A percentile compares a stretch with the other conserved stretches of the same genome.
Conservation (phyloP, 495 filamentous ascomycete genomes). For the Gamarada debralockiae region DNA sequence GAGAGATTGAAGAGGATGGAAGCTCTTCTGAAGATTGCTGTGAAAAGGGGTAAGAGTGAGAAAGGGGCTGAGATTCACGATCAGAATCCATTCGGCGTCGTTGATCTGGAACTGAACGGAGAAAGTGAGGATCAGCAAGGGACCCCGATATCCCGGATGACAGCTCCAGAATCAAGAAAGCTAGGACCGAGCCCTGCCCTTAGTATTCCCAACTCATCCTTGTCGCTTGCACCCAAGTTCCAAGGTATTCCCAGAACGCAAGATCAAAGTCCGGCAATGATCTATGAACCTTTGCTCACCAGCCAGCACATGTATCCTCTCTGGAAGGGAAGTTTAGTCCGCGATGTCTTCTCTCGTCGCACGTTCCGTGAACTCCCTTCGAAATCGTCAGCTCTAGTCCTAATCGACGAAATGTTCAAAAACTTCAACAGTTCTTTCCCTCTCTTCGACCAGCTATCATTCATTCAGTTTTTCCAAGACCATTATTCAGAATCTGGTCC, state of each 20-base stretch:
- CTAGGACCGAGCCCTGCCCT: not conserved
- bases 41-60: not conserved
- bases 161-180: not conserved
- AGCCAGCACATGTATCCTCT: too few relatives aligned
- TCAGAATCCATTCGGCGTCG: not conserved
- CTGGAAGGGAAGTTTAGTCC: conserved; percentile 81
- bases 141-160: not conserved
- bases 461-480: conserved; percentile 82
- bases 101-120: not conserved
- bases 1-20: conserved; percentile 93
- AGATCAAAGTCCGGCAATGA: not conserved
- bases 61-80: not conserved
- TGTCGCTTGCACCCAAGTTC: not conserved
- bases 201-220: not conserved
- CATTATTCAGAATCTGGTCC: conserved; percentile 76
- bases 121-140: not conserved
- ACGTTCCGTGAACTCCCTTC: conserved; percentile 77
- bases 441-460: conserved; percentile 90
- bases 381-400: conserved; percentile 70
- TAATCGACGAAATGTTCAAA: conserved; percentile 87
- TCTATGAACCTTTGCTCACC: not conserved
- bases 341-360: conserved; percentile 79
- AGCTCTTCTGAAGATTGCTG: conserved; percentile 66
- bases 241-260: not conserved
- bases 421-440: conserved; percentile 98